These are phyloP conservation scores for Schizosaccharomyces osmophilus DNA, from an alignment of 805 yeast genomes.

Conservation along the genomic window DNA sequence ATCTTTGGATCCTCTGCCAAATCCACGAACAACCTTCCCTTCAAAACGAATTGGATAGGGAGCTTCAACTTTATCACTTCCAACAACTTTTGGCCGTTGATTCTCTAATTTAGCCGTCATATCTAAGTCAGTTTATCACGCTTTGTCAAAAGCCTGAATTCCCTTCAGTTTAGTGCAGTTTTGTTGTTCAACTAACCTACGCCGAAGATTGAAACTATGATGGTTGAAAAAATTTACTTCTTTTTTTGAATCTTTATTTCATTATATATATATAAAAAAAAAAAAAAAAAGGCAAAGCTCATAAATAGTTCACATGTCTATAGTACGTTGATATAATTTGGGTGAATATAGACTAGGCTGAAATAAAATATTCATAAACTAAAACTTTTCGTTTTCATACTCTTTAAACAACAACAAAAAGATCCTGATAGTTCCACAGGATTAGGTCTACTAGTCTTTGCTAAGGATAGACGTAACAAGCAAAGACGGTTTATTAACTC, in stretches of 20 bases:
- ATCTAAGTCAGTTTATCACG: not conserved
- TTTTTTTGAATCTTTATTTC: not conserved
- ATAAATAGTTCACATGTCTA: not conserved
- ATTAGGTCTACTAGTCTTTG: no score
- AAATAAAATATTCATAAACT: not conserved
- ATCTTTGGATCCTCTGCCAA: slow-evolving; percentile 86
- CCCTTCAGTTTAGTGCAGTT: no score
- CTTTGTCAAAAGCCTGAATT: not conserved
- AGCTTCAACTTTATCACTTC: slow-evolving; percentile 7
- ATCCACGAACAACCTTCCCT: slow-evolving; percentile 44
- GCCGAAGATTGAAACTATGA: no score
- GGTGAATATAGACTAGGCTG: not conserved
- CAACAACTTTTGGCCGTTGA: not conserved
- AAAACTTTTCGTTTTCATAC: not conserved
- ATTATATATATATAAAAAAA: not conserved
- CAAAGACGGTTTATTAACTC: no score
- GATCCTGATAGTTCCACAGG: no score
- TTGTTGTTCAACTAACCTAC: no score
- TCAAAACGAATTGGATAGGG: slow-evolving; percentile 17
- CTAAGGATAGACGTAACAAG: no score
- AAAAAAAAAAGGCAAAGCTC: not conserved
- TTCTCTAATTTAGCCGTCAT: not conserved
- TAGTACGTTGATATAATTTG: no score
- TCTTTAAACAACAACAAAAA: no score
- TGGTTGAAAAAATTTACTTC: not conserved